Conservation (phyloP, 2,329 filamentous ascomycete genomes). For the Ophiostoma fasciatum region DNA sequence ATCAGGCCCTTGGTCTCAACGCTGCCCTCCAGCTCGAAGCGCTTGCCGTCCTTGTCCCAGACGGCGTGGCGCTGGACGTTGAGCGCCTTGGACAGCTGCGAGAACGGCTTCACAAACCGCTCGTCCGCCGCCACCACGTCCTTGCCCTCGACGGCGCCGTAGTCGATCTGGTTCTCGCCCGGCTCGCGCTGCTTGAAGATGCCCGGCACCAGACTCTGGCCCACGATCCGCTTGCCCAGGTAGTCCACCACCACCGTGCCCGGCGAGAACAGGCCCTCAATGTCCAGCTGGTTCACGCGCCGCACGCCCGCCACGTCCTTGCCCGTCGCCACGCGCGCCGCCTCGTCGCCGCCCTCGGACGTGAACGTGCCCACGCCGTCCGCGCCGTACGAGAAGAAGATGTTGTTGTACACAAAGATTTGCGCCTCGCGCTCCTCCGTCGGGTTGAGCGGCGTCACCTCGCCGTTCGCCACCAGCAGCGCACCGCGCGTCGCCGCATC, state of each 20-base stretch:
- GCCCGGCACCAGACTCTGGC: slow-evolving; percentile 93
- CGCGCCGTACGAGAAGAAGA: slow-evolving; percentile 97
- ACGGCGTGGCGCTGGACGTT: slow-evolving; percentile 90
- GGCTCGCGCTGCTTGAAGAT: slow-evolving; percentile 98
- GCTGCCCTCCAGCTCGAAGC: slow-evolving; percentile 83
- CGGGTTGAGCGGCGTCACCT: slow-evolving; percentile 86
- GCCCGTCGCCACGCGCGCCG: slow-evolving; percentile 84
- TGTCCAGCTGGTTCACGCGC: slow-evolving; percentile 92
- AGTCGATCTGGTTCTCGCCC: slow-evolving; percentile 97
- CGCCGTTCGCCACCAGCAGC: slow-evolving; percentile 79
- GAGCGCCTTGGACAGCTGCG: slow-evolving; percentile 79
- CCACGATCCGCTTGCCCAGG: slow-evolving; percentile 89
- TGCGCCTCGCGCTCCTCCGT: slow-evolving; percentile 87
- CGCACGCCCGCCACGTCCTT: slow-evolving; percentile 94
- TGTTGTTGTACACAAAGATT: slow-evolving; percentile 99
- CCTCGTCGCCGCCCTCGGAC: slow-evolving; percentile 90
- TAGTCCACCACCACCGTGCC: slow-evolving; percentile 96
- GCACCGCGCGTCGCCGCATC: slow-evolving; percentile 88
- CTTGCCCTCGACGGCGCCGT: slow-evolving; percentile 94
- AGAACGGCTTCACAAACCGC: slow-evolving; percentile 69
- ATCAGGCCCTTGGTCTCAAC: slow-evolving; percentile 97
- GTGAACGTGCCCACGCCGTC: slow-evolving; percentile 96
- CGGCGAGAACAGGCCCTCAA: slow-evolving; percentile 84
- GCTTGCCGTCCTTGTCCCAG: slow-evolving; percentile 91
- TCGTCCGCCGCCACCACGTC: slow-evolving; percentile 87